Evolutionary conservation across 2,329 filamentous ascomycete species (phyloP).

Genomic region (Xylariaceae sp.): DNA sequence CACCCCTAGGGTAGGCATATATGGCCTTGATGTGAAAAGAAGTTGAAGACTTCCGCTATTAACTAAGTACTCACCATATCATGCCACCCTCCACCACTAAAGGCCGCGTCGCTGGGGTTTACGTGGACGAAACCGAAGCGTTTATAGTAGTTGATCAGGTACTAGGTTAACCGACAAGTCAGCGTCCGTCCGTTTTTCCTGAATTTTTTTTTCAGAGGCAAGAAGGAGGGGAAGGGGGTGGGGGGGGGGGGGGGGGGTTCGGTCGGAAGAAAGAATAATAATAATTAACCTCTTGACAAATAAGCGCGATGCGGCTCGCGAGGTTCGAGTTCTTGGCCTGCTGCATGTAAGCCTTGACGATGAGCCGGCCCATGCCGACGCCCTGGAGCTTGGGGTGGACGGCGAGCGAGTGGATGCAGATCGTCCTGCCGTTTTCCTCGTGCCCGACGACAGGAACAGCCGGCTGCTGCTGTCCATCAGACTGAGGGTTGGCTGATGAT

Average conservation of each 20-base stretch:
- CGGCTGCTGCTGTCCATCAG: neutral
- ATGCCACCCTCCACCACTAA: conserved; percentile 75
- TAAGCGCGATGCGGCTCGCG: conserved; percentile 67
- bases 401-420: conserved; percentile 78
- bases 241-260: neutral
- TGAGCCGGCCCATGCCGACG: conserved; percentile 65
- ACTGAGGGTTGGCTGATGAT: conserved; percentile 42
- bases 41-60: conserved; percentile 20
- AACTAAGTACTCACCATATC: conserved; percentile 60
- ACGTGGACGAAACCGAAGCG: conserved; percentile 65
- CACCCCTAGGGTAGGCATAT: neutral
- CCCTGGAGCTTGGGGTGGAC: conserved; percentile 71
- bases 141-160: conserved; percentile 69
- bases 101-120: conserved; percentile 63
- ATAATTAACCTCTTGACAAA: conserved; percentile 61
- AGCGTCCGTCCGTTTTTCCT: neutral
- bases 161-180: conserved; percentile 32
- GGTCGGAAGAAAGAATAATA: conserved; percentile 8
- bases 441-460: conserved; percentile 49
- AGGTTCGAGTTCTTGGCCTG: conserved; percentile 65
- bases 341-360: conserved; percentile 73
- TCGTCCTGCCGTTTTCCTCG: conserved; percentile 64
- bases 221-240: neutral
- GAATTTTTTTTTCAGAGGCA: too few species aligned
- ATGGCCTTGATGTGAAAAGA: neutral